Conservation (phyloP, 2,329 filamentous ascomycete species). For the Phaeosphaeria sp. region DNA sequence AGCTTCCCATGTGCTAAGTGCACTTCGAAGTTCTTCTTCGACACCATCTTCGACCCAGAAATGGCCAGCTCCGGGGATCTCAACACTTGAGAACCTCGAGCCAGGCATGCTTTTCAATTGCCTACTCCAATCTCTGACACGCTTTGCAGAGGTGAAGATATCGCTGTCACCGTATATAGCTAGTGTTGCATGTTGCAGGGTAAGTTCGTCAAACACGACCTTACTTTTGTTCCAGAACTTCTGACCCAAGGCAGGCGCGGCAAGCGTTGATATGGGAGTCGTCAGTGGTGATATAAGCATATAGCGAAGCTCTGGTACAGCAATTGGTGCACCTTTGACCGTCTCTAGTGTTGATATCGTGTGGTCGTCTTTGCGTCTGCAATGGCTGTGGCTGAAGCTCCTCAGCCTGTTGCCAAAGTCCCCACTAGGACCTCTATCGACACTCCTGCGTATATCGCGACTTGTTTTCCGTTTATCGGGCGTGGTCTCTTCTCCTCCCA, state of each 20-base stretch:
- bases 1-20: conserved; percentile 52
- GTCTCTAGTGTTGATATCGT: conserved; percentile 12
- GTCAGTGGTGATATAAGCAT: conserved; percentile 58
- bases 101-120: conserved; percentile 53
- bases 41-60: conserved; percentile 56
- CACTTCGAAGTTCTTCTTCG: conserved; percentile 47
- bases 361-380: conserved; percentile 16
- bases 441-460: conserved; percentile 46
- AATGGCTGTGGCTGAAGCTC: conserved; percentile 41
- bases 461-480: conserved; percentile 50
- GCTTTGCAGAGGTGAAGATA: conserved; percentile 71
- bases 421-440: conserved; percentile 42
- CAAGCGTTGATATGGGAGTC: conserved; percentile 49
- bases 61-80: conserved; percentile 60
- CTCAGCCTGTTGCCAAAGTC: conserved; percentile 41
- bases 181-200: conserved; percentile 58
- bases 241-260: conserved; percentile 39
- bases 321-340: conserved; percentile 7
- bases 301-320: conserved; percentile 42
- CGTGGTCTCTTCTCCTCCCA: conserved; percentile 58
- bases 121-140: conserved; percentile 70
- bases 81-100: conserved; percentile 49
- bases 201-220: conserved; percentile 13
- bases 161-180: conserved; percentile 79
- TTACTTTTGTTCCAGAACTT: conserved; percentile 35